Conservation (phyloP, 257 asterid species). For the Solanum paucissectum region DNA sequence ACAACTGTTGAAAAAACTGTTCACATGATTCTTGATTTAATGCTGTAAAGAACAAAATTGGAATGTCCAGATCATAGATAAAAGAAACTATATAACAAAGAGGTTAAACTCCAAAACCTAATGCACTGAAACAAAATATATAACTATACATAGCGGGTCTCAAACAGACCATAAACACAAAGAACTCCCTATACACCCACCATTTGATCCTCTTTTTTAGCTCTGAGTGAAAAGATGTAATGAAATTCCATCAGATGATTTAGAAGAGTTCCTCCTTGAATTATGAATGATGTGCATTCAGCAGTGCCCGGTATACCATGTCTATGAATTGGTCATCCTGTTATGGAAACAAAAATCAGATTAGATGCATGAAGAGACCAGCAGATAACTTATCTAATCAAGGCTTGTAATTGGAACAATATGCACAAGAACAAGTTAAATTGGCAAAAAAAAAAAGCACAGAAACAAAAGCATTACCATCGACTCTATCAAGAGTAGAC, state of each 20-base stretch:
- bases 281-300: conserved; percentile 62
- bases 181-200: background rate
- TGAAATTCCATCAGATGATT: background rate
- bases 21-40: background rate
- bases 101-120: background rate
- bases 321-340: conserved; percentile 85
- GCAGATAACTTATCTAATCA: background rate
- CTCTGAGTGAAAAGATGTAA: background rate
- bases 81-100: background rate
- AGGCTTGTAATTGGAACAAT: background rate
- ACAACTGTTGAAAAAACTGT: background rate
- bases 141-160: background rate
- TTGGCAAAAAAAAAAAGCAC: background rate
- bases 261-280: background rate
- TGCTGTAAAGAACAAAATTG: background rate
- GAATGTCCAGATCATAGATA: background rate
- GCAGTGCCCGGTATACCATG: conserved; percentile 67
- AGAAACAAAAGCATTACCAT: background rate
- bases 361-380: background rate
- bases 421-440: background rate
- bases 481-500: background rate
- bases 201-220: background rate
- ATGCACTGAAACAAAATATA: background rate
- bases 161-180: background rate
- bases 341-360: background rate